Conservation (phyloP, 169 alveolate species). For the Plasmodium fragile region DNA sequence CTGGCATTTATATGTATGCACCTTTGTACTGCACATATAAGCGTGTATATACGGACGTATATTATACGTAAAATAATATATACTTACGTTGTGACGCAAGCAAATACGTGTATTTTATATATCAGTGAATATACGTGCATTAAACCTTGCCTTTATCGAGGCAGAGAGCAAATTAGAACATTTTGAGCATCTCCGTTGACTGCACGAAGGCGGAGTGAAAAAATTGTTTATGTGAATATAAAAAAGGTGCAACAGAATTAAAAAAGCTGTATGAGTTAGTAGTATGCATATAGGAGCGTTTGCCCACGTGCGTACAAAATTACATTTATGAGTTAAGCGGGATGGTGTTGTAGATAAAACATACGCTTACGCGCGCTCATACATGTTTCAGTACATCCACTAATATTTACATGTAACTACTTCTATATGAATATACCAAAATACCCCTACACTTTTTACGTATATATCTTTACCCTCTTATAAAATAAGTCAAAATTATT, state of each 20-base stretch:
- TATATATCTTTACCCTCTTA: not conserved
- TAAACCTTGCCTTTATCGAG: not conserved
- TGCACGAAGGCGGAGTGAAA: not conserved
- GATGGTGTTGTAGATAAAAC: not conserved
- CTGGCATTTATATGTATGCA: not conserved
- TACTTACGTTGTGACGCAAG: not conserved
- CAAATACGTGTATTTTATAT: not conserved
- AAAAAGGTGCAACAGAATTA: slow-evolving; percentile 3
- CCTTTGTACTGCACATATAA: not conserved
- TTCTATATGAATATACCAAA: not conserved
- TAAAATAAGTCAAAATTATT: not conserved
- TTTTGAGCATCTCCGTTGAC: not conserved
- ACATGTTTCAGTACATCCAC: not conserved
- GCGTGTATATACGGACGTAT: not conserved
- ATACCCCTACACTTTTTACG: not conserved
- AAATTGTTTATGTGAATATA: not conserved
- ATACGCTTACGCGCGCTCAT: not conserved
- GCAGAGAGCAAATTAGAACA: not conserved
- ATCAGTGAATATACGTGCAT: not conserved
- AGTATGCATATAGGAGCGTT: not conserved
- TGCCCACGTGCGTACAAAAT: not conserved
- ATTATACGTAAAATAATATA: not conserved
- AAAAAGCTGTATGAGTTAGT: not conserved
- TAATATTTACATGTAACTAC: not conserved
- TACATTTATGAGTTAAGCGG: not conserved